Base-by-base conservation (phyloP, 352 stramenopile species). In the Globisporangium barbulae region DNA sequence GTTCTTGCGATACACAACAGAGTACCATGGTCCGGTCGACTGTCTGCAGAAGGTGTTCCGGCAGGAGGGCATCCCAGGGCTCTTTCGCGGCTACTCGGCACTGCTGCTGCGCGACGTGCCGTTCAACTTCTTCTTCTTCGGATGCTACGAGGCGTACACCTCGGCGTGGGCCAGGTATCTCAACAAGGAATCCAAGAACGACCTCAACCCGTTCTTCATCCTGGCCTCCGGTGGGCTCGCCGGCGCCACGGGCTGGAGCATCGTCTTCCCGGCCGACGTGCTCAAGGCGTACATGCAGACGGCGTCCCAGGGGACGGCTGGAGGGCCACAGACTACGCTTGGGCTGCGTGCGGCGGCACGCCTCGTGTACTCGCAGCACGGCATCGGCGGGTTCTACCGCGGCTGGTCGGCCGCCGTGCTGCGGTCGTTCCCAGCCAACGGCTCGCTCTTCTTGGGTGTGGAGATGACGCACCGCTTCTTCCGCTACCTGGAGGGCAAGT, bases 101-200 rank as follows among this genome's bases (percentile, higher is more conserved):
- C 54, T 95, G 70, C 71, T 97, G 49, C 70, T 93, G 65, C 88
- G 89, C 22, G 89, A 97, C 63, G 85, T 97, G 30, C 89, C 89
- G 28, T 97, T 97, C 73, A 96, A 91, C 68, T 95, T 96, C 63
- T 91, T 90, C 69, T 97, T 97, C 73, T 97, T 97, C 50, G 88
- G 88, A 52, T 75, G 75, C 47, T 97, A 95, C 67, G 76, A 94
- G 47, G 76, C 79, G 35, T 89, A 85, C 72, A 94, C 83, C 25
- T 85, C 79, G 6, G 48, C 66, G 9, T 72, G 88, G 30, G 65
- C 70, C 17, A 72, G 68, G n/a, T 31, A 78, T n/a, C 60, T 89
- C 22, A 66, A 69, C 50, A 83, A 90, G 30, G 56, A 72, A 25
- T 89, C 82, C 47, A 89, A 91, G 65, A 80, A 82, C 31, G 85